These are phyloP conservation scores for Periglandula ipomoeae DNA, from an alignment of 2,329 filamentous ascomycete species.

Conservation along the genomic window DNA sequence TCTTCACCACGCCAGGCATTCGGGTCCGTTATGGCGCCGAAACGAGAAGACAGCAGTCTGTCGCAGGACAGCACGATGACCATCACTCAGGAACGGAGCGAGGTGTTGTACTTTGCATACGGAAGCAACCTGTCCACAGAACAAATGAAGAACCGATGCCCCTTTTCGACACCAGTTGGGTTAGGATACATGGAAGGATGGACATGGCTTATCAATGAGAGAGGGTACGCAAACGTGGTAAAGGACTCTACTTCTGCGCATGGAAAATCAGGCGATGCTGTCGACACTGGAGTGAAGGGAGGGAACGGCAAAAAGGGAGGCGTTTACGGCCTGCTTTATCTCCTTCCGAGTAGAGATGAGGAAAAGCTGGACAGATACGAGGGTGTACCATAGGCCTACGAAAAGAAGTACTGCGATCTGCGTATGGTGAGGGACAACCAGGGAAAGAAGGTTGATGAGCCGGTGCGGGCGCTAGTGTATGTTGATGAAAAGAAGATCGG, in stretches of 20 bases:
- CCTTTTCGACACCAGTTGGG: constrained; percentile 43
- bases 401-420: constrained; percentile 35
- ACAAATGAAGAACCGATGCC: constrained; percentile 58
- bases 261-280: too few relatives aligned
- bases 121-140: constrained; percentile 59
- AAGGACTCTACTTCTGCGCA: too few relatives aligned
- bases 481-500: constrained; percentile 37
- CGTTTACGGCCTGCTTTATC: constrained; percentile 51
- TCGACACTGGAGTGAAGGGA: background rate
- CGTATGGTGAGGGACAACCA: constrained; percentile 17
- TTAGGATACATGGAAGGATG: constrained; percentile 48
- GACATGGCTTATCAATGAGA: constrained; percentile 56
- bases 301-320: constrained; percentile 10
- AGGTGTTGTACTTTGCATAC: constrained; percentile 57
- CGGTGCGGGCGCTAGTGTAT: constrained; percentile 45
- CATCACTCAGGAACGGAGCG: constrained; percentile 23
- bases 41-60: constrained; percentile 22
- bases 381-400: constrained; percentile 54
- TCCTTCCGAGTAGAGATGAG: constrained; percentile 41
- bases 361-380: constrained; percentile 45
- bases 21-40: constrained; percentile 10
- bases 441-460: constrained; percentile 14
- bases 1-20: too few relatives aligned
- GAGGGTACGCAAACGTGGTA: constrained; percentile 62
- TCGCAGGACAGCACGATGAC: constrained; percentile 28